A percentile compares a stretch with the other conserved stretches of the same genome.
phyloP scores from a whole-genome alignment of 306 rosid genomes.

The Prinsepia uniflora region DNA sequence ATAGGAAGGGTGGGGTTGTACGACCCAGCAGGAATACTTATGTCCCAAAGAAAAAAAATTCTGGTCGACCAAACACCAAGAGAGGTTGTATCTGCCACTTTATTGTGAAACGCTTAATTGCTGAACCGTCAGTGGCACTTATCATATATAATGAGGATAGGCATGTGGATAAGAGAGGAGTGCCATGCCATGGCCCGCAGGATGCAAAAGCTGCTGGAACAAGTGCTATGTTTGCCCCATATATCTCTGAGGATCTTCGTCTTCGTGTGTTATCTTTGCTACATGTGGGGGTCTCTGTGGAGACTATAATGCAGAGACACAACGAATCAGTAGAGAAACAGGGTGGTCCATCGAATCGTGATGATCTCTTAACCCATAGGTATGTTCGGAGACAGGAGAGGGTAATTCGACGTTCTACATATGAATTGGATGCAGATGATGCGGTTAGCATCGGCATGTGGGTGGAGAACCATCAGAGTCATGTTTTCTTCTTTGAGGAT shows the following conservation, averaged over 20 bases:
- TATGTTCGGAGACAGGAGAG: constrained; percentile 89
- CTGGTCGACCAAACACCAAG: constrained; percentile 84
- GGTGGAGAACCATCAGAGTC: constrained; percentile 76
- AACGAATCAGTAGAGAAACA: constrained; percentile 77
- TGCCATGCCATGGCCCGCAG: constrained; percentile 92
- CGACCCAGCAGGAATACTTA: constrained; percentile 75
- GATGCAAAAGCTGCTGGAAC: constrained; percentile 85
- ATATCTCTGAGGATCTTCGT: constrained; percentile 83
- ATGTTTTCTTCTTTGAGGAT: constrained; percentile 73
- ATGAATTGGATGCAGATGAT: constrained; percentile 79
- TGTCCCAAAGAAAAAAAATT: constrained; percentile 81
- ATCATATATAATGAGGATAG: constrained; percentile 72
- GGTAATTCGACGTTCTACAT: constrained; percentile 67
- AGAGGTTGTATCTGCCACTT: constrained; percentile 95
- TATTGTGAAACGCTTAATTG: constrained; percentile 80
- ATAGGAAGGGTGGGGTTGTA: constrained; percentile 68
- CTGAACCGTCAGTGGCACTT: constrained; percentile 81
- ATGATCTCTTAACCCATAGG: constrained; percentile 86
- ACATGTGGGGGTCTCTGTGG: constrained; percentile 86
- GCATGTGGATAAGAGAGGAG: constrained; percentile 84
- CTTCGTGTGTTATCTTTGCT: constrained; percentile 78
- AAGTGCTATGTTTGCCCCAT: constrained; percentile 86
- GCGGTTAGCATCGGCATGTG: constrained; percentile 62
- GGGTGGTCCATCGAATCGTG: constrained; percentile 89
- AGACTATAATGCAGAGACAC: constrained; percentile 95